A percentile compares a stretch with the other conserved stretches of the same genome.
phyloP scores from a whole-genome alignment of 1,284 basidiomycete species.

The Puccinia hordei region DNA sequence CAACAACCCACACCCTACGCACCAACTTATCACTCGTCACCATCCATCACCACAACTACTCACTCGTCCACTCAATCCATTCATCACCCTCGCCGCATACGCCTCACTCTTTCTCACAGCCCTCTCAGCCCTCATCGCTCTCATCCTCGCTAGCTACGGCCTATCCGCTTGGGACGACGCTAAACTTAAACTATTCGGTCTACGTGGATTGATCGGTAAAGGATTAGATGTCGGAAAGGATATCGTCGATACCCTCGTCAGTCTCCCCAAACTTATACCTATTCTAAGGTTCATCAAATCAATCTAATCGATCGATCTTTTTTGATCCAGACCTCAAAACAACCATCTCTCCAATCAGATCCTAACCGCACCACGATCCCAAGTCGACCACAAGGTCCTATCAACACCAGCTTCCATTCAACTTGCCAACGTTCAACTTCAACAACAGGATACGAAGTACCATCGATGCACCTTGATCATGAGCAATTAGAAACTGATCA shows the following conservation, averaged over 20 bases:
- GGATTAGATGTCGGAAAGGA: conserved; percentile 19
- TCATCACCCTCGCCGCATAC: conserved; percentile 34
- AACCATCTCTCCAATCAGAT: background rate
- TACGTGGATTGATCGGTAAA: conserved; percentile 14
- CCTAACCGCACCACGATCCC: background rate
- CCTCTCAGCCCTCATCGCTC: conserved; percentile 16
- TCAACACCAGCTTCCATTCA: background rate
- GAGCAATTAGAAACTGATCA: conserved; percentile 11
- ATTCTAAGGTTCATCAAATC: no score
- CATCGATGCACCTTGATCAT: background rate
- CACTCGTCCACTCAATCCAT: background rate
- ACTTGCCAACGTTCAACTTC: background rate
- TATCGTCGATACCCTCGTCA: conserved; percentile 14
- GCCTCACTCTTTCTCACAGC: conserved; percentile 23
- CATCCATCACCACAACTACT: background rate
- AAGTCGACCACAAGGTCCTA: background rate
- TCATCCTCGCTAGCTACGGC: conserved; percentile 42
- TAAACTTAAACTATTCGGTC: conserved; percentile 7
- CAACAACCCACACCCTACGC: no score
- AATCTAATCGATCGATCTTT: no score
- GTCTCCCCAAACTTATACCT: no score
- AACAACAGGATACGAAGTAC: conserved; percentile 28
- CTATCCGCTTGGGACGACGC: conserved; percentile 43
- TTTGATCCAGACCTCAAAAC: no score
- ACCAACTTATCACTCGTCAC: background rate